phyloP scores from a whole-genome alignment of 2,329 filamentous ascomycete species.

The Cercospora zeae-maydis region DNA sequence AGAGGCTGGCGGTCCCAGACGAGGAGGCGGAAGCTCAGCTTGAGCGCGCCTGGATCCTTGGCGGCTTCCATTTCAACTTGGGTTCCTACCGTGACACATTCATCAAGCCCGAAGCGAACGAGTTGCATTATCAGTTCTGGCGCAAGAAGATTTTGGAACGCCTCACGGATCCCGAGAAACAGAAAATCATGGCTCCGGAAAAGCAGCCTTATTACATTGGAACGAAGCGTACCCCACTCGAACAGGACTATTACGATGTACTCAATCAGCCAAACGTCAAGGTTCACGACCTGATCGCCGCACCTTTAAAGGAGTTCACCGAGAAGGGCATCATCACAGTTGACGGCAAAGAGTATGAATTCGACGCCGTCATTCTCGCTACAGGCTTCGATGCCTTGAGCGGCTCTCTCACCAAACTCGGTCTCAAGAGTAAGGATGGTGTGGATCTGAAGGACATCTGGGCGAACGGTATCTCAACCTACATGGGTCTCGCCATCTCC shows the following conservation, averaged over 20 bases:
- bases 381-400: slow-evolving; percentile 46
- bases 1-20: slow-evolving; percentile 46
- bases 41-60: slow-evolving; percentile 42
- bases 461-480: slow-evolving; percentile 41
- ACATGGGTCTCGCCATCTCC: slow-evolving; percentile 37
- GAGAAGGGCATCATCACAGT: slow-evolving; percentile 43
- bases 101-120: slow-evolving; percentile 47
- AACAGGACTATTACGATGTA: slow-evolving; percentile 49
- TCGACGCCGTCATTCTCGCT: slow-evolving; percentile 45
- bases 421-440: slow-evolving; percentile 33
- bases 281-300: slow-evolving; percentile 42
- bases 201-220: slow-evolving; percentile 49
- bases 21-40: slow-evolving; percentile 44
- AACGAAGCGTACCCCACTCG: slow-evolving; percentile 43
- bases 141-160: slow-evolving; percentile 49
- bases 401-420: slow-evolving; percentile 37
- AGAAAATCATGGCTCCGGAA: slow-evolving; percentile 50
- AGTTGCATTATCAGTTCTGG: slow-evolving; percentile 56
- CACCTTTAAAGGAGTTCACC: slow-evolving; percentile 41
- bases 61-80: slow-evolving; percentile 56
- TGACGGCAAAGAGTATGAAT: slow-evolving; percentile 40
- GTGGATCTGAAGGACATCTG: slow-evolving; percentile 37
- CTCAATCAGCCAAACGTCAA: slow-evolving; percentile 43
- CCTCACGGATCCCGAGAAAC: slow-evolving; percentile 48
- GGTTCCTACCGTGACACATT: slow-evolving; percentile 54